phyloP scores from a whole-genome alignment of 2,329 filamentous ascomycete species.

The Colletotrichum costaricense region DNA sequence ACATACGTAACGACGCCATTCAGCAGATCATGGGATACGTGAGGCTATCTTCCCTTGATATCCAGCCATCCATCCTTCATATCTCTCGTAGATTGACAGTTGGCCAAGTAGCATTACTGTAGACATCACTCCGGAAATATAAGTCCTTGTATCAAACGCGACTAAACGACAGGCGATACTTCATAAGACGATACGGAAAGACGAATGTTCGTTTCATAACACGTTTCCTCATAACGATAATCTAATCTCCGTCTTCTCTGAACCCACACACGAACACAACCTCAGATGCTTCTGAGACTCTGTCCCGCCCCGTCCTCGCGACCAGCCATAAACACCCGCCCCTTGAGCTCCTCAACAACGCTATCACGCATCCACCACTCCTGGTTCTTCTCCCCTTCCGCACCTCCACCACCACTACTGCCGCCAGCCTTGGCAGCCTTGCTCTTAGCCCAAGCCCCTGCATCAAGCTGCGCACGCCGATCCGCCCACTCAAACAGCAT shows the following conservation, averaged over 20 bases:
- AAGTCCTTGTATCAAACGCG: no score
- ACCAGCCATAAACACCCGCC: constrained; percentile 63
- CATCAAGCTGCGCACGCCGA: constrained; percentile 51
- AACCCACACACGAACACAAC: neutral
- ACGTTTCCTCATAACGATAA: constrained; percentile 13
- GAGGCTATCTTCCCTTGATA: no score
- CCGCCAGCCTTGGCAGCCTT: constrained; percentile 25
- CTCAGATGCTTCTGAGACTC: constrained; percentile 29
- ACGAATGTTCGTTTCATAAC: neutral
- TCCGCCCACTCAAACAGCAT: constrained; percentile 69
- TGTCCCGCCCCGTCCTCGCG: constrained; percentile 44
- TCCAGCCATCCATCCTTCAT: no score
- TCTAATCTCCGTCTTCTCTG: neutral
- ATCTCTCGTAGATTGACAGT: no score
- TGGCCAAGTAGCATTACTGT: no score
- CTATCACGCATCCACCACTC: constrained; percentile 68
- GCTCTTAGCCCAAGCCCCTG: constrained; percentile 35
- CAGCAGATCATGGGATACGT: no score
- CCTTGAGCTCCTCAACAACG: constrained; percentile 66
- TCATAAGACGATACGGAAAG: no score
- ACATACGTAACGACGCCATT: no score
- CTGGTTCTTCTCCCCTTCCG: constrained; percentile 45
- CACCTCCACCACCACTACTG: neutral
- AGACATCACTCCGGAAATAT: no score
- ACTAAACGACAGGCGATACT: no score